phyloP scores from a whole-genome alignment of 495 filamentous ascomycete genomes.

The Xylaria cubensis region DNA sequence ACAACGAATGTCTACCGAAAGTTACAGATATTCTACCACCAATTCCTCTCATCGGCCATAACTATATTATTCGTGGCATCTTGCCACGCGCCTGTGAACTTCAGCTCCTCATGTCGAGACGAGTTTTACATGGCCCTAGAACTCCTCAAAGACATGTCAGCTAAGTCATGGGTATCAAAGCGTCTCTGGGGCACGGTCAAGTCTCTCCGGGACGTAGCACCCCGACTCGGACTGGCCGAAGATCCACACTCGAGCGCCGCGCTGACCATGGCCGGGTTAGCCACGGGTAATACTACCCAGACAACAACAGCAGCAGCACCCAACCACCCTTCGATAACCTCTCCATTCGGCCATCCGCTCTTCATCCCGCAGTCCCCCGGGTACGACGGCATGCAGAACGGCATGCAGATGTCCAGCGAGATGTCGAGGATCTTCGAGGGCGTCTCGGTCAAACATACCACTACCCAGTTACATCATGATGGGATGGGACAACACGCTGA shows the following conservation, averaged over 20 bases:
- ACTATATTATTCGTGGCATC: slow-evolving; percentile 84
- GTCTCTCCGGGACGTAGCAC: slow-evolving; percentile 78
- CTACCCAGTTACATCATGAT: slow-evolving; percentile 26
- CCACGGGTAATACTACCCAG: slow-evolving; percentile 36
- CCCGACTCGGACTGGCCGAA: slow-evolving; percentile 71
- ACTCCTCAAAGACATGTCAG: slow-evolving; percentile 78
- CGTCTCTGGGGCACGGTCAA: slow-evolving; percentile 83
- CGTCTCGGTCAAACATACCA: slow-evolving; percentile 41
- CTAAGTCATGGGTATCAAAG: slow-evolving; percentile 78
- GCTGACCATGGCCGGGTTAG: slow-evolving; percentile 43
- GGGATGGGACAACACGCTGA: slow-evolving; percentile 22
- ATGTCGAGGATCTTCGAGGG: slow-evolving; percentile 56
- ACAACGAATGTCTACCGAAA: slow-evolving; percentile 81
- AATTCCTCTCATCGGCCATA: slow-evolving; percentile 81
- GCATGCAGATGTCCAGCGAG: slow-evolving; percentile 51
- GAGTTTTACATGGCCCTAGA: slow-evolving; percentile 90
- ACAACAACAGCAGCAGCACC: no score
- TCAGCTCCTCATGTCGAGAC: slow-evolving; percentile 73
- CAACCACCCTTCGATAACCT: slow-evolving; percentile 28
- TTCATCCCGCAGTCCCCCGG: slow-evolving; percentile 25
- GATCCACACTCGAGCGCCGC: slow-evolving; percentile 41
- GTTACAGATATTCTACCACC: slow-evolving; percentile 84
- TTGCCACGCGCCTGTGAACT: slow-evolving; percentile 79
- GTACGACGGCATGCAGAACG: slow-evolving; percentile 40
- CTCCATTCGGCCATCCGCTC: slow-evolving; percentile 28